Base-by-base conservation (phyloP, 108 stramenopile genomes). In the Skeletonema menzelii region DNA sequence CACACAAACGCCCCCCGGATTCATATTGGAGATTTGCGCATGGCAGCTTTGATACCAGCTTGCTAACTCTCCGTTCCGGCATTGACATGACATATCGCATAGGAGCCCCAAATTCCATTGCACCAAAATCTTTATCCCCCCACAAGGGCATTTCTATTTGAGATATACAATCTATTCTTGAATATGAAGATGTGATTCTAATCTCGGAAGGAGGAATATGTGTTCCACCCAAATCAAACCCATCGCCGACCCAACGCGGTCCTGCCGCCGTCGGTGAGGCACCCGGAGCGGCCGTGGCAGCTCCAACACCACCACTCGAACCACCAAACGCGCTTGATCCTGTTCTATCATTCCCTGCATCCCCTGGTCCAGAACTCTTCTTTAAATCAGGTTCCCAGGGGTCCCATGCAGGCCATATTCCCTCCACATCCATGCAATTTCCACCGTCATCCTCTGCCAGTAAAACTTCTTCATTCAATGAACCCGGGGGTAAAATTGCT, bases 351-450 rank as follows among this genome's bases (percentile, higher is more conserved):
- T 53, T 53, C 22, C 49, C 30, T 60, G 40, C 42, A 40, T 38
- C 70, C 4, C 42, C 32, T 5, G n/a, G 22, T 56, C 35, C 63
- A 40, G 63, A 26, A 65, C 34, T 58, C 17, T 79, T 59, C 4
- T 72, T 63, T 20, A 73, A 32, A 58, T 79, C 77, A 8, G 72
- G 42, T 6, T 76, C 79, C 86, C 89, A 91, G 1, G 90, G 86
- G 74, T 90, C 86, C 94, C 94, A 95, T n/a, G 79, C 82, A 15
- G 89, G 83, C 91, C 94, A 92, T 53, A 95, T 75, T 13, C 91
- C 94, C 65, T 92, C 85, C 11, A 94, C 73, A 24, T 67, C 65
- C 42, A 82, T 66, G 19, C 42, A 35, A 42, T 59, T 34, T 42
- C 64, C 75, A 35, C 35, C 59, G 27, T 40, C 55, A 24, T 46